These are phyloP conservation scores for Crithidia mellificae DNA, from an alignment of 208 protist species.

Conservation along the genomic window DNA sequence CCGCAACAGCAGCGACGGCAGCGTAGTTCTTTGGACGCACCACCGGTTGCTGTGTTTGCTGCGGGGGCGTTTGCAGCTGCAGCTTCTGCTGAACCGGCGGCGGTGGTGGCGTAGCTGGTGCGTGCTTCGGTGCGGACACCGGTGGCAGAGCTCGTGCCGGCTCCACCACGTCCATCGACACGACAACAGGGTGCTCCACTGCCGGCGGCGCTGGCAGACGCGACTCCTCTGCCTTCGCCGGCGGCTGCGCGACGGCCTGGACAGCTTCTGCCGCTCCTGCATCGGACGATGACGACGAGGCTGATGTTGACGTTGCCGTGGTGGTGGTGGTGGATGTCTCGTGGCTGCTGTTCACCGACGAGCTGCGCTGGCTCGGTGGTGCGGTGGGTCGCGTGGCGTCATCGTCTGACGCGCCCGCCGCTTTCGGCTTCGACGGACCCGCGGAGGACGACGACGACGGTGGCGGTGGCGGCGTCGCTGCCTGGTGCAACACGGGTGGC, in stretches of 20 bases:
- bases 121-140: background rate
- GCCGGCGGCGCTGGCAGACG: background rate
- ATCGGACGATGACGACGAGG: too few species aligned
- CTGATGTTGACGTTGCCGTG: background rate
- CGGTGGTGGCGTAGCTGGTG: background rate
- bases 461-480: background rate
- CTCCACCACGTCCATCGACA: background rate
- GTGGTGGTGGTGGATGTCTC: background rate
- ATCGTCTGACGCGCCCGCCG: constrained; percentile 2
- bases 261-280: too few species aligned
- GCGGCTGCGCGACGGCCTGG: too few species aligned
- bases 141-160: background rate
- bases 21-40: background rate
- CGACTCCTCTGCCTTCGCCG: background rate
- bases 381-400: constrained; percentile 17
- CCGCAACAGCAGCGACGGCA: constrained; percentile 12
- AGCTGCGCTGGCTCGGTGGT: constrained; percentile 15
- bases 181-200: background rate
- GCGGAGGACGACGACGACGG: background rate
- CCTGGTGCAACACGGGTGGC: background rate
- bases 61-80: background rate
- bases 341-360: background rate
- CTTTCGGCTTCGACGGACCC: background rate
- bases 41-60: background rate
- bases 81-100: background rate